Percentiles rank a stretch among this genome's conserved stretches.
Evolutionary conservation across 495 filamentous ascomycete species (phyloP).

Genomic region (Talaromyces stipitatus): DNA sequence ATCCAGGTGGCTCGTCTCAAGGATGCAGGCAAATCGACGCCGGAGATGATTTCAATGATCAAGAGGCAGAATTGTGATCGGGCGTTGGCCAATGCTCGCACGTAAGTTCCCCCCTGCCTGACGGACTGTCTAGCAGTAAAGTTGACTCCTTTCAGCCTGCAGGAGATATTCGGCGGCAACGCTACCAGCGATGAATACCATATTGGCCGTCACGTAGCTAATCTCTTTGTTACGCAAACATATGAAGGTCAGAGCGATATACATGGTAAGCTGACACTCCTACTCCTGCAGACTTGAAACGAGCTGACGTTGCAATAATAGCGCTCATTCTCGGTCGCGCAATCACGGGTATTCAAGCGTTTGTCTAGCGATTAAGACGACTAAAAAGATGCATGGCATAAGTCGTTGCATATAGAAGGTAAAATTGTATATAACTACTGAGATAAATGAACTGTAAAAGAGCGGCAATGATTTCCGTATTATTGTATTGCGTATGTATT

Average conservation of each 20-base stretch:
- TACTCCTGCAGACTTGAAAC: constrained; percentile 3
- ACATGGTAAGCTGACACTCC: constrained; percentile 57
- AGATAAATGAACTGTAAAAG: neutral
- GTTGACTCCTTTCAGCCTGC: constrained; percentile 47
- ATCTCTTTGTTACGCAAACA: constrained; percentile 94
- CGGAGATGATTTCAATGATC: constrained; percentile 98
- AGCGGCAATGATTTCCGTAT: neutral
- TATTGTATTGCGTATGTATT: constrained; percentile 16
- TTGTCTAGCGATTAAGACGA: constrained; percentile 33
- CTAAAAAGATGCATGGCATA: neutral
- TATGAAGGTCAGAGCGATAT: constrained; percentile 98
- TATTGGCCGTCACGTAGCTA: constrained; percentile 91
- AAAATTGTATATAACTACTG: neutral
- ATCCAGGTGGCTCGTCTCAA: constrained; percentile 89
- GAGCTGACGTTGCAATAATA: constrained; percentile 22
- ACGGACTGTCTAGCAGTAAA: neutral
- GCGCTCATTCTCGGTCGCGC: constrained; percentile 62
- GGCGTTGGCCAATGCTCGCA: constrained; percentile 70
- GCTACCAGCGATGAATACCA: constrained; percentile 94
- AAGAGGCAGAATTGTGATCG: constrained; percentile 97
- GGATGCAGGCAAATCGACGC: constrained; percentile 77
- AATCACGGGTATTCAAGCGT: constrained; percentile 64
- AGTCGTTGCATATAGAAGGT: neutral
- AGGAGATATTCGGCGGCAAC: constrained; percentile 96
- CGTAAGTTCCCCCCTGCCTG: constrained; percentile 34